These are phyloP conservation scores for Anthoceros angustus DNA, from an alignment of 225 moss, liverwort and hornwort species.

Conservation along the genomic window DNA sequence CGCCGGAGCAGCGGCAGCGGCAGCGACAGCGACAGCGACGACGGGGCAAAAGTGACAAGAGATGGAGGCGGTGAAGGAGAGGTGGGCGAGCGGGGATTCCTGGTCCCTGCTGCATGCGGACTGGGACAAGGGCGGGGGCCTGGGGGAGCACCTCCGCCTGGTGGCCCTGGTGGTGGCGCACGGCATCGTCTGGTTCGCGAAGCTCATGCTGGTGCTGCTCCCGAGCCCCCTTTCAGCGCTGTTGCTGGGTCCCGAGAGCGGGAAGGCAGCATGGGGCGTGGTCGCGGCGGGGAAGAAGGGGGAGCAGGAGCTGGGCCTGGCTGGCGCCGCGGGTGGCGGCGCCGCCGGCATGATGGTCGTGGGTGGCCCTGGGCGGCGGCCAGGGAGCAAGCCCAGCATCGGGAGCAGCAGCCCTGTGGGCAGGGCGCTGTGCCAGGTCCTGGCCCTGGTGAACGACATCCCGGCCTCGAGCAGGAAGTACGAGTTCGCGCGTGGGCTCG, in stretches of 20 bases:
- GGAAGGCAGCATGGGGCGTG: slow-evolving; percentile 15
- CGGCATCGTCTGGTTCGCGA: slow-evolving; percentile 31
- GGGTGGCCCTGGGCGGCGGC: background rate
- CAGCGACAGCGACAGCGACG: no score
- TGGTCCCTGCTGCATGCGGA: background rate
- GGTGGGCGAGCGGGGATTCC: no score
- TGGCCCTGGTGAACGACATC: slow-evolving; percentile 57
- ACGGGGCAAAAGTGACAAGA: no score
- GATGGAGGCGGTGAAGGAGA: no score
- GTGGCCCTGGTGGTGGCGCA: slow-evolving; percentile 24
- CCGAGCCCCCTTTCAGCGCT: slow-evolving; percentile 24
- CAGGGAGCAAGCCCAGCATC: slow-evolving; percentile 17
- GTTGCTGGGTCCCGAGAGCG: slow-evolving; percentile 22
- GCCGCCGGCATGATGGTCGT: slow-evolving; percentile 5
- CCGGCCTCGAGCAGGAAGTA: slow-evolving; percentile 66
- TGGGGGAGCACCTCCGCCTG: slow-evolving; percentile 22
- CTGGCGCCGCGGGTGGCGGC: slow-evolving; percentile 3
- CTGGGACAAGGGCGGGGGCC: background rate
- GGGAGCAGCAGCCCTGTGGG: slow-evolving; percentile 15
- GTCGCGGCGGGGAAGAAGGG: background rate
- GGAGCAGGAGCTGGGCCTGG: background rate
- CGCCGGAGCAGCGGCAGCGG: no score
- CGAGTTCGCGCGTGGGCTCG: slow-evolving; percentile 37
- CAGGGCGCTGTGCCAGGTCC: slow-evolving; percentile 44
- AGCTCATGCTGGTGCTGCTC: slow-evolving; percentile 31